A percentile compares a stretch with the other conserved stretches of the same genome.
Conservation (phyloP, 2,329 filamentous ascomycete species). For the Verticillium isaacii region DNA sequence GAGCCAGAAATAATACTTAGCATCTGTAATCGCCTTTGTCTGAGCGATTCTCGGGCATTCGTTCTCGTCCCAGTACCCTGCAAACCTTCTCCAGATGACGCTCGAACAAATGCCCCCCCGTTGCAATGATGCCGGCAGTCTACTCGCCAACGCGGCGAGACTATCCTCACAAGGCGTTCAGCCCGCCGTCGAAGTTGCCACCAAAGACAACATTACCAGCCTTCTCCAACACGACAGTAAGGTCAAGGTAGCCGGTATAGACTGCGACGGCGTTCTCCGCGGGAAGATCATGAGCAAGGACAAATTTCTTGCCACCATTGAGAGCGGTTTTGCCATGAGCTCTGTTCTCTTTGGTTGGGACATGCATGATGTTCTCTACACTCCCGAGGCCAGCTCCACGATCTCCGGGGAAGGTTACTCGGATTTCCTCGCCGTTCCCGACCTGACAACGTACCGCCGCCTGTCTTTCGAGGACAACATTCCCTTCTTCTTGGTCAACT, state of each 20-base stretch:
- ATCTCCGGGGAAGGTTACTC: slow-evolving; percentile 76
- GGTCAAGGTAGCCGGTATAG: slow-evolving; percentile 59
- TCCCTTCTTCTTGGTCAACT: slow-evolving; percentile 71
- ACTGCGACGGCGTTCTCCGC: slow-evolving; percentile 71
- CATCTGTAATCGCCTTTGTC: no score
- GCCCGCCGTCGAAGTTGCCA: no score
- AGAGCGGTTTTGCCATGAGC: slow-evolving; percentile 78
- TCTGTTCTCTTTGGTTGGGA: slow-evolving; percentile 85
- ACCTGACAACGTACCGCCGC: slow-evolving; percentile 64
- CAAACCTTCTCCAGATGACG: no score
- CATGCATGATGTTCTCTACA: slow-evolving; percentile 80
- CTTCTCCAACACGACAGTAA: slow-evolving; percentile 10
- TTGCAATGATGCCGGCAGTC: no score
- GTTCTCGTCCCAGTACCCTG: no score
- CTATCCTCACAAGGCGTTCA: no score
- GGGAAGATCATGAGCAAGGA: slow-evolving; percentile 79
- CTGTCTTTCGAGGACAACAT: slow-evolving; percentile 78
- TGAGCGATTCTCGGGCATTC: no score
- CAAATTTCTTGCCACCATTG: slow-evolving; percentile 72
- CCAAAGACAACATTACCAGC: neutral
- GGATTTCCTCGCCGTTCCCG: slow-evolving; percentile 69
- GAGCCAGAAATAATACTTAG: no score
- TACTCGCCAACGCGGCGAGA: no score
- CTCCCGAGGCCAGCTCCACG: slow-evolving; percentile 68
- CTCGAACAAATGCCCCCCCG: no score